Base-by-base conservation (phyloP, 2,329 filamentous ascomycete genomes). In the Diplodia corticola region DNA sequence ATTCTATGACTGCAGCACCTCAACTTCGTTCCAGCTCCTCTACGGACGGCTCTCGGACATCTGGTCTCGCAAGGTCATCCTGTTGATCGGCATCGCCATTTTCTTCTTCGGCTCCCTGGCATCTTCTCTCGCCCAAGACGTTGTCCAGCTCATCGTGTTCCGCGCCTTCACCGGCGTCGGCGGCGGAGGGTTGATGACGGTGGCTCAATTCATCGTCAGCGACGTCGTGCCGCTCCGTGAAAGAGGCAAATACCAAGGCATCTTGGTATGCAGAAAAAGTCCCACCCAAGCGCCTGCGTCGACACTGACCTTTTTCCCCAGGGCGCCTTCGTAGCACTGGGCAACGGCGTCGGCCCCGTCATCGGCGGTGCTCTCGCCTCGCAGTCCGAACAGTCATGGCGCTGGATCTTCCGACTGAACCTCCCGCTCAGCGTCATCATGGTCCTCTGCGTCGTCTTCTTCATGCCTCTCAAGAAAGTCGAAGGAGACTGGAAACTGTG, bases 11-110 rank as follows among this genome's bases (percentile, higher is more conserved):
- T 44, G 26, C 40, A 26, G 59, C 4, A 81, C 80, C 1, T 80
- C 81, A 0, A 83, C 81, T 0, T 77, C 81, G 2, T 81, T 80
- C 22, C 82, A 84, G 64, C 74, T 84, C 1, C 70, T 83, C 5
- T 80, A 83, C 67, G 89, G 88, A 3, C 86, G 85, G 60, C 70
- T 85, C 1, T 82, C 80, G 3, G 84, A 87, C 69, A 87, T 87
- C 40, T 87, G 83, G 82, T 85, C 85, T 17, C 80, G 85, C 1
- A 87, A 87, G 69, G 77, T 80, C 2, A 84, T 86, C 40, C 71
- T 87, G 3, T 73, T 87, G 10, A 69, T 74, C 2, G 82, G 83
- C 0, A 79, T 84, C 1, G 77, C 74, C 0, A 73, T 83, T 20
- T 88, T 87, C 70, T 80, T 84, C 3, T 13, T 78, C 13, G 81